Evolutionary conservation across 176 grass and related monocot genomes (phyloP), one percentile per base, ranked within the genome.

Genomic region (Oryza glaberrima): DNA sequence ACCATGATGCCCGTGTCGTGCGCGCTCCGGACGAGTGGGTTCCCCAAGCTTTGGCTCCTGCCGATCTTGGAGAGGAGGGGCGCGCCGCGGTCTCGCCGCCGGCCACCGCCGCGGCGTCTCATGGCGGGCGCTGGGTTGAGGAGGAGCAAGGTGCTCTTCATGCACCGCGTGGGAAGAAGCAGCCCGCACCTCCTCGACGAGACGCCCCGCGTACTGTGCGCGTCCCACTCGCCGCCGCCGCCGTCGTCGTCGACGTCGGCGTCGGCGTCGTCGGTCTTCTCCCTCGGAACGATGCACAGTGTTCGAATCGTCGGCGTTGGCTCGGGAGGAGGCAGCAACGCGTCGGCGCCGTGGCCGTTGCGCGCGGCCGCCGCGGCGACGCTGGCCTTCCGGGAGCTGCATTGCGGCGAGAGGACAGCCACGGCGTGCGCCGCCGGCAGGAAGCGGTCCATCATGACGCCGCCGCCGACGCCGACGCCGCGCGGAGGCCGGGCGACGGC

Each of bases 361-460:
- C 72, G 79, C 45, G 83, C 76, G 11, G 4, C 32, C 12, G 61
- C 3, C 81, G 56, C 16, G 11, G 70, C 49, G 54, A 47, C 6
- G 11, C 41, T 16, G 51, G 81, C 75, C 81, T 90, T 94, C 54
- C 93, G 85, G 73, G 95, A 95, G 17, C 81, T 75, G 81, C 66
- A 88, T 78, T 92, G 89, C 43, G 91, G 91, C 7, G 87, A 94
- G 17, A 77, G 79, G 3, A 45, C 86, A 2, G 91, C 82, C 79
- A 97, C 83, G 8, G 93, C 96, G 65, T 94, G 90, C 51, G 96
- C 93, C 6, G 93, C 91, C 3, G 94, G 83, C 16, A 98, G 72
- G 82, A 98, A 98, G 32, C 93, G 90, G 54, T 75, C 91, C 77
- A 94, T 90, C 96, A 98, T 98, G 86, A 90, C 89, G 63, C 72